Percentiles rank a stretch among this genome's conserved stretches.
These are phyloP conservation scores for Plantago rigida DNA, from an alignment of 305 asterid species.

Conservation along the genomic window DNA sequence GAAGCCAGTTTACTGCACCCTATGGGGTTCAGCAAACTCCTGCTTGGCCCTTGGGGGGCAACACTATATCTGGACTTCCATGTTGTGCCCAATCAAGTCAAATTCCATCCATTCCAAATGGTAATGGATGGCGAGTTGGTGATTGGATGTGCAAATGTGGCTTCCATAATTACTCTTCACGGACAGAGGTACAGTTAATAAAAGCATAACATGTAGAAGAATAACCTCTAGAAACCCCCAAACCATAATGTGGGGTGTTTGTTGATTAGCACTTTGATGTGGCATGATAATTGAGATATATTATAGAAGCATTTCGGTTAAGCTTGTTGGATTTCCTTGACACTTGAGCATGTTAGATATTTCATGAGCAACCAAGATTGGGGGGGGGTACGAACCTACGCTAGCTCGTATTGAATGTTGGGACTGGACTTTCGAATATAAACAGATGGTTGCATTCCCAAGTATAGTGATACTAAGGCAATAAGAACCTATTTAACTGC, in stretches of 20 bases:
- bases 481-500: too few species aligned
- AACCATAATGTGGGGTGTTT: slow-evolving; percentile 4
- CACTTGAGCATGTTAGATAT: too few species aligned
- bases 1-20: slow-evolving; percentile 2
- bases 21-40: slow-evolving; percentile 33
- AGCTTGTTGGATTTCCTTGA: too few species aligned
- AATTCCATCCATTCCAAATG: slow-evolving; percentile 45
- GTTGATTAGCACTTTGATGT: not conserved
- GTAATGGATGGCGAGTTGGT: slow-evolving; percentile 77
- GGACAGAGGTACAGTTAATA: slow-evolving; percentile 45
- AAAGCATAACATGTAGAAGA: slow-evolving; percentile 6
- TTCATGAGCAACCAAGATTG: too few species aligned
- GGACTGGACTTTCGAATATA: too few species aligned
- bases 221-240: slow-evolving; percentile 3
- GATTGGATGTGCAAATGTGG: slow-evolving; percentile 89
- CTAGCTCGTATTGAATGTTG: too few species aligned
- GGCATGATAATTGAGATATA: too few species aligned
- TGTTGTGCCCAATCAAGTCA: slow-evolving; percentile 39
- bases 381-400: too few species aligned
- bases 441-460: too few species aligned
- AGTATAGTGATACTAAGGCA: too few species aligned
- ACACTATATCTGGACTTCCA: slow-evolving; percentile 37
- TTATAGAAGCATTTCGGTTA: too few species aligned
- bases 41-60: slow-evolving; percentile 41
- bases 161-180: slow-evolving; percentile 83